Evolutionary conservation across 768 basidiomycete genomes (phyloP), one percentile per base, ranked within the genome.

Genomic region (Tephrocybe rancida): DNA sequence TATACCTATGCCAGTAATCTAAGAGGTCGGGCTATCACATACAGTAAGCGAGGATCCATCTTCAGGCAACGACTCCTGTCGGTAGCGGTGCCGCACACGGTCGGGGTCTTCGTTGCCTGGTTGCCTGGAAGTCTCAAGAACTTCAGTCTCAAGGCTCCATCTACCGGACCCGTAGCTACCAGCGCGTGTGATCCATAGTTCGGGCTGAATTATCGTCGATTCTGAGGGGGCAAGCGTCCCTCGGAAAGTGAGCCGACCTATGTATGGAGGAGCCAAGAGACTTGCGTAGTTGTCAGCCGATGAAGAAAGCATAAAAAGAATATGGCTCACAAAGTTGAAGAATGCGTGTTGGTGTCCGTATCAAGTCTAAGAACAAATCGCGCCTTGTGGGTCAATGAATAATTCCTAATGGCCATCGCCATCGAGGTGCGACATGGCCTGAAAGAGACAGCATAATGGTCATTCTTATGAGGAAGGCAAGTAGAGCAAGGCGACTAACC

Each of bases 121-220:
- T n/a, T n/a, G n/a, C n/a, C n/a, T n/a, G 19, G 25, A 22, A 22
- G 5, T 8, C 46, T 83, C 78, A 10, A 77, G 74, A n/a, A 88
- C 86, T 48, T 84, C 76, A 1, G 84, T 85, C 61, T 88, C 86
- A 9, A 90, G 59, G 35, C 71, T 73, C 92, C 92, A 96, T 4
- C 81, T 79, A 26, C 79, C 79, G 14, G 92, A 71, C 11, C 72
- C 72, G 64, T 90, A 88, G 21, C 76, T 74, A 11, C 90, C 90
- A 26, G 90, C 83, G 37, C 79, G 78, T 11, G 77, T 69, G 9
- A 84, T 73, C 78, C 85, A 88, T 2, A 93, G 67, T 44, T 73
- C 80, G 1, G 83, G 76, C 19, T 70, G 68, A 18, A 90, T 54
- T 0, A 64, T 68, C 11, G 67, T 64, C 2, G 73, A 68, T 52